These are phyloP conservation scores for Fusarium annulatum DNA, from an alignment of 2,329 filamentous ascomycete genomes.

Conservation along the genomic window DNA sequence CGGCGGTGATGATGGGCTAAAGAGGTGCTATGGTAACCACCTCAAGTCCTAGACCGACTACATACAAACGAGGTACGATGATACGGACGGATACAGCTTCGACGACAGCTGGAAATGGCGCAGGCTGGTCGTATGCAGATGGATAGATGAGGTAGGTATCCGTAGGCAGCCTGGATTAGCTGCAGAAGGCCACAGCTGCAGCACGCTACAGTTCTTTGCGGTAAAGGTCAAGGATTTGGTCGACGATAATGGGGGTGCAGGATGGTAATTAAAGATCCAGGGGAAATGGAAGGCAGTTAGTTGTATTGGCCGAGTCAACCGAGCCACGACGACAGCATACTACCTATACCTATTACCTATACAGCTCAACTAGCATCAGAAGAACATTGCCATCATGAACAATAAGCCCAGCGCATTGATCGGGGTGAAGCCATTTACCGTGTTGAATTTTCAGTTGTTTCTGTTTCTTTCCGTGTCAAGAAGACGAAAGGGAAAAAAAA, in stretches of 20 bases:
- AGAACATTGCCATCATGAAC: conserved; percentile 2
- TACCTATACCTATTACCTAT: not conserved
- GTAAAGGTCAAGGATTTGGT: conserved; percentile 18
- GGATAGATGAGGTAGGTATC: conserved; percentile 17
- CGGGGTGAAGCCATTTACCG: not conserved
- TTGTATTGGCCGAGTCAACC: not conserved
- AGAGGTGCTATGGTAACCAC: conserved; percentile 12
- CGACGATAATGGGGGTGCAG: conserved; percentile 5
- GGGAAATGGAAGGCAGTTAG: conserved; percentile 1
- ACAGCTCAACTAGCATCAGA: not conserved
- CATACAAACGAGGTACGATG: not conserved
- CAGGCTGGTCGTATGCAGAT: conserved; percentile 13
- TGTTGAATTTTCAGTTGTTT: not conserved
- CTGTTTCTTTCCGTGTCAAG: conserved; percentile 2
- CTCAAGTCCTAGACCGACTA: not conserved
- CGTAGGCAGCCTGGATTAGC: conserved; percentile 7
- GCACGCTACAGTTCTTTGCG: conserved; percentile 13
- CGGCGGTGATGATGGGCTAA: not conserved
- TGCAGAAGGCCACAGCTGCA: conserved; percentile 5
- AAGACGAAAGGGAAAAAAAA: not conserved
- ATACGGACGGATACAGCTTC: not conserved
- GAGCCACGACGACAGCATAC: not conserved
- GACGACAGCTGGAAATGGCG: conserved; percentile 12
- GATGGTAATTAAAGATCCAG: conserved; percentile 19
- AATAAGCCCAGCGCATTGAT: not conserved